These are phyloP conservation scores for Davidsoniella virescens DNA, from an alignment of 2,329 filamentous ascomycete genomes.

Conservation along the genomic window DNA sequence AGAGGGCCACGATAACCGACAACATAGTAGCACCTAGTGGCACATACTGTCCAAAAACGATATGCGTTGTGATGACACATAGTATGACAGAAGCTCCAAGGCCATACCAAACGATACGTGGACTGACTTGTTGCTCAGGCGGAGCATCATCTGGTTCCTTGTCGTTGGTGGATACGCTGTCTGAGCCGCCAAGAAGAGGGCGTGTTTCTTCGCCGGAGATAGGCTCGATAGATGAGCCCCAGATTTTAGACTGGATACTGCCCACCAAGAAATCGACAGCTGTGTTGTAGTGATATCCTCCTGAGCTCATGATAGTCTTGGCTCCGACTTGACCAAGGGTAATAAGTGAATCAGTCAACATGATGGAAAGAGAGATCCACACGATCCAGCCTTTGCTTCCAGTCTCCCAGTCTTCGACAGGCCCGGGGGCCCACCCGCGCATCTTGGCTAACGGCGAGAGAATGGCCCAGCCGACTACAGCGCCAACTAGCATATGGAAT, in stretches of 20 bases:
- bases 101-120: conserved; percentile 53
- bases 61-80: conserved; percentile 65
- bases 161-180: conserved; percentile 18
- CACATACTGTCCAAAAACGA: conserved; percentile 71
- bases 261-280: conserved; percentile 7
- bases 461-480: conserved; percentile 76
- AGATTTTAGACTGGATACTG: conserved; percentile 10
- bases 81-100: conserved; percentile 61
- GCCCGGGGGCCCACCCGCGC: conserved; percentile 76
- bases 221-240: conserved; percentile 1
- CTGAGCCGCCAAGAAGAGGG: conserved; percentile 10
- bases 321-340: conserved; percentile 67
- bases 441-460: conserved; percentile 77
- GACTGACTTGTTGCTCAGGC: conserved; percentile 62
- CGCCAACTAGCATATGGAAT: conserved; percentile 85
- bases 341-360: conserved; percentile 84
- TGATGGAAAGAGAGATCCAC: conserved; percentile 89
- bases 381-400: conserved; percentile 98
- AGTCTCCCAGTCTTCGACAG: conserved; percentile 73
- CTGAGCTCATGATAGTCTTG: conserved; percentile 32
- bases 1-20: conserved; percentile 69
- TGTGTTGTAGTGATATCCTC: conserved; percentile 5
- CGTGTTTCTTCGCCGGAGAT: conserved; percentile 1
- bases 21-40: conserved; percentile 59
- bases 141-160: conserved; percentile 59